Percentiles rank a stretch among this genome's conserved stretches.
phyloP scores from a whole-genome alignment of 257 asterid species.

The Solanum sitiens region DNA sequence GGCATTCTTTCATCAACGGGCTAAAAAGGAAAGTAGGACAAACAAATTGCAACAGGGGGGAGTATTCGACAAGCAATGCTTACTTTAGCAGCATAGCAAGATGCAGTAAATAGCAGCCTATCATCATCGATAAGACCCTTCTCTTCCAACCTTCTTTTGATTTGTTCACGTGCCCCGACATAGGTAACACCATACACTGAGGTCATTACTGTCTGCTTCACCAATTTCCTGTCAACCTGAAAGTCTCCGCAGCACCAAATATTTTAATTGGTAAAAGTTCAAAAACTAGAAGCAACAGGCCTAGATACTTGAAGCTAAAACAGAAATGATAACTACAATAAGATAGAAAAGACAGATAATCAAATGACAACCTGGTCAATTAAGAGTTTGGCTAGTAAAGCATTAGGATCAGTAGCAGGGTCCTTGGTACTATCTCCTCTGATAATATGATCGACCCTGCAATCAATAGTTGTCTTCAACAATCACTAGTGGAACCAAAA shows the following conservation, averaged over 20 bases:
- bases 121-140: slow-evolving; percentile 80
- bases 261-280: slow-evolving; percentile 9
- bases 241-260: slow-evolving; percentile 12
- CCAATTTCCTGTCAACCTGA: slow-evolving; percentile 91
- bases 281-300: not conserved
- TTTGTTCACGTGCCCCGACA: slow-evolving; percentile 95
- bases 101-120: slow-evolving; percentile 56
- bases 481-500: not conserved
- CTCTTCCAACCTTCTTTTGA: slow-evolving; percentile 80
- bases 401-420: slow-evolving; percentile 56
- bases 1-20: not conserved
- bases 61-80: slow-evolving; percentile 10
- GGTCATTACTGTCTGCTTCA: slow-evolving; percentile 98
- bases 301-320: not conserved
- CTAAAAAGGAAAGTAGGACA: not conserved
- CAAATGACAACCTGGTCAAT: slow-evolving; percentile 58
- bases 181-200: slow-evolving; percentile 97
- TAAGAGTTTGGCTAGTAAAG: slow-evolving; percentile 67
- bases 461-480: slow-evolving; percentile 5
- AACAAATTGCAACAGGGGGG: not conserved
- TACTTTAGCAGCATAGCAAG: slow-evolving; percentile 94
- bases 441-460: slow-evolving; percentile 78
- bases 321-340: not conserved
- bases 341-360: not conserved
- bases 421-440: slow-evolving; percentile 68